A percentile compares a stretch with the other conserved stretches of the same genome.
Conservation (phyloP, 2,329 filamentous ascomycete genomes). For the Fonsecaea pedrosoi region DNA sequence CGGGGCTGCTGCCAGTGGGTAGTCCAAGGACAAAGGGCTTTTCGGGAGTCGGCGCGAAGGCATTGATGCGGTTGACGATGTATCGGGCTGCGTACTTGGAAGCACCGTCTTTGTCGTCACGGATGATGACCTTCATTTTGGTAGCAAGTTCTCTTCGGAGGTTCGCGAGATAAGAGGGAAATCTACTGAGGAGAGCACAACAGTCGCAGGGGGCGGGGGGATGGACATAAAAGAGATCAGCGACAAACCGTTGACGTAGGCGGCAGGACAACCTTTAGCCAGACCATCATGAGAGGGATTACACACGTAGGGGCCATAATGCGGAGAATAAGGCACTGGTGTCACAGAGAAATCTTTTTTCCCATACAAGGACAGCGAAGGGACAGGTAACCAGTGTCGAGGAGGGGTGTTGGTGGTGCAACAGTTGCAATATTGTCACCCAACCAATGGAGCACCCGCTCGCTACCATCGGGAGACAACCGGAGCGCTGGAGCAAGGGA, state of each 20-base stretch:
- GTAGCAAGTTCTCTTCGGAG: background rate
- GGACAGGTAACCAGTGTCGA: conserved; percentile 2
- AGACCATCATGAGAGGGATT: conserved; percentile 26
- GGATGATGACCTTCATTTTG: conserved; percentile 80
- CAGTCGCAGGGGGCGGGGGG: background rate
- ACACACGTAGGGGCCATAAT: conserved; percentile 19
- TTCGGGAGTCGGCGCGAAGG: conserved; percentile 73
- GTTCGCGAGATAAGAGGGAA: conserved; percentile 3
- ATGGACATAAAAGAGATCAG: conserved; percentile 6
- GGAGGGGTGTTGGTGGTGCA: conserved; percentile 19
- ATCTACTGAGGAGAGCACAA: conserved; percentile 7
- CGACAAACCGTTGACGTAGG: conserved; percentile 35
- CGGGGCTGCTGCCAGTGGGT: conserved; percentile 81
- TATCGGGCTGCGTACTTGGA: conserved; percentile 82
- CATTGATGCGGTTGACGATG: conserved; percentile 79
- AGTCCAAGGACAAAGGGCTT: conserved; percentile 83
- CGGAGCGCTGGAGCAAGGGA: background rate
- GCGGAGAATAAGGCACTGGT: conserved; percentile 25
- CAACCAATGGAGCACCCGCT: conserved; percentile 25
- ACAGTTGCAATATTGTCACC: conserved; percentile 33
- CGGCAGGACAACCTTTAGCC: conserved; percentile 17
- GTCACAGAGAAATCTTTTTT: conserved; percentile 16
- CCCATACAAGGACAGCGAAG: conserved; percentile 6
- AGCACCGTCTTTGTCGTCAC: conserved; percentile 71
- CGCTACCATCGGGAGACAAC: conserved; percentile 4